These are phyloP conservation scores for Ambrosiella xylebori DNA, from an alignment of 2,329 filamentous ascomycete species.

Conservation along the genomic window DNA sequence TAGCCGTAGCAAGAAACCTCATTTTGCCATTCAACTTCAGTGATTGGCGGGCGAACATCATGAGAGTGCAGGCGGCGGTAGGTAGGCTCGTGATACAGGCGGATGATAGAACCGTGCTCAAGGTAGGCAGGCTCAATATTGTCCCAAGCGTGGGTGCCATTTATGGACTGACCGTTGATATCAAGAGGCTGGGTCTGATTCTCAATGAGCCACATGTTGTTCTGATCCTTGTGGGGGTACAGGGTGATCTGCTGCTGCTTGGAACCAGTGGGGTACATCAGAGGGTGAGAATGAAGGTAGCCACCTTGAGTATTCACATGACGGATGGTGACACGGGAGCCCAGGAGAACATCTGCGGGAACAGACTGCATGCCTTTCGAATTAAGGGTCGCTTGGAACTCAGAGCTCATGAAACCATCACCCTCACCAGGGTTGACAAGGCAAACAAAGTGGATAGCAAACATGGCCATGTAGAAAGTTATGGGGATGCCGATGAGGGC, in stretches of 20 bases:
- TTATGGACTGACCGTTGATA: conserved; percentile 56
- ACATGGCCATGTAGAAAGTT: conserved; percentile 91
- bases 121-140: conserved; percentile 48
- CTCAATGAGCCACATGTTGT: conserved; percentile 87
- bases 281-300: conserved; percentile 87
- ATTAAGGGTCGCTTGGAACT: conserved; percentile 95
- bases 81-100: conserved; percentile 68
- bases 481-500: conserved; percentile 79
- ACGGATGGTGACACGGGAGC: conserved; percentile 69
- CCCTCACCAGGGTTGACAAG: conserved; percentile 90
- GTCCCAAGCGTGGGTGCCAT: conserved; percentile 75
- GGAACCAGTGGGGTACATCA: conserved; percentile 96
- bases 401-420: conserved; percentile 98
- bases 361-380: conserved; percentile 93
- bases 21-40: conserved; percentile 84
- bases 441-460: conserved; percentile 88
- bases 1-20: conserved; percentile 96
- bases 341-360: conserved; percentile 77
- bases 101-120: conserved; percentile 62
- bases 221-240: conserved; percentile 97
- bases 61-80: conserved; percentile 89
- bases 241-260: conserved; percentile 98
- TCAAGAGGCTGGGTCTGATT: conserved; percentile 87
- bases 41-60: conserved; percentile 73
- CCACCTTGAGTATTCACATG: conserved; percentile 96